These are phyloP conservation scores for Poa annua DNA, from an alignment of 176 grass and related monocot genomes.

Conservation along the genomic window DNA sequence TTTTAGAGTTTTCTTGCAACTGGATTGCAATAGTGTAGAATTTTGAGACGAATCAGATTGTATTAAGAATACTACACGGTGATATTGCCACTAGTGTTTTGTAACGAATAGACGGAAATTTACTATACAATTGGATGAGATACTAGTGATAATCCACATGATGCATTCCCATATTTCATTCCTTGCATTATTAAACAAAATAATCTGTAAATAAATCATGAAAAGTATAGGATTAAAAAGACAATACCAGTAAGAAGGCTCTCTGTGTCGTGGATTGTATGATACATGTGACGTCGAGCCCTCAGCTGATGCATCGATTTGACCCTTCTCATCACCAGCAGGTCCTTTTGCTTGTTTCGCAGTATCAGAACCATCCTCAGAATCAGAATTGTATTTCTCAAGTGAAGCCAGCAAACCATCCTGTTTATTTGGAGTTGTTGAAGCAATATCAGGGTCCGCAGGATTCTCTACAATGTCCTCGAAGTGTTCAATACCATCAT, in stretches of 20 bases:
- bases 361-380: constrained; percentile 43
- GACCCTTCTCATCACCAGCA: constrained; percentile 23
- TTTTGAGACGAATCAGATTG: background rate
- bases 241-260: constrained; percentile 93
- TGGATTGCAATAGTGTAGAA: background rate
- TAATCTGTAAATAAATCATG: constrained; percentile 33
- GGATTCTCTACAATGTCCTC: constrained; percentile 69
- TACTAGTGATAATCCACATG: constrained; percentile 3
- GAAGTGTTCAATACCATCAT: constrained; percentile 93
- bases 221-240: constrained; percentile 39
- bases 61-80: constrained; percentile 1
- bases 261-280: constrained; percentile 87
- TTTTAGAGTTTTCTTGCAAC: background rate
- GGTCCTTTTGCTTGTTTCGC: constrained; percentile 32
- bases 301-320: constrained; percentile 44
- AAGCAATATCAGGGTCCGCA: constrained; percentile 45
- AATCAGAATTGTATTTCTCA: constrained; percentile 50
- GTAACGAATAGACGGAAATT: background rate
- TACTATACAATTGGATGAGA: constrained; percentile 3
- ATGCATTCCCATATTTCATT: constrained; percentile 31
- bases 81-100: background rate
- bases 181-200: constrained; percentile 8
- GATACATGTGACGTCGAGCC: constrained; percentile 39
- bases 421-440: constrained; percentile 40
- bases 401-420: constrained; percentile 31